Conservation (phyloP, 176 grass and related monocot species). For the Stipa capillata region DNA sequence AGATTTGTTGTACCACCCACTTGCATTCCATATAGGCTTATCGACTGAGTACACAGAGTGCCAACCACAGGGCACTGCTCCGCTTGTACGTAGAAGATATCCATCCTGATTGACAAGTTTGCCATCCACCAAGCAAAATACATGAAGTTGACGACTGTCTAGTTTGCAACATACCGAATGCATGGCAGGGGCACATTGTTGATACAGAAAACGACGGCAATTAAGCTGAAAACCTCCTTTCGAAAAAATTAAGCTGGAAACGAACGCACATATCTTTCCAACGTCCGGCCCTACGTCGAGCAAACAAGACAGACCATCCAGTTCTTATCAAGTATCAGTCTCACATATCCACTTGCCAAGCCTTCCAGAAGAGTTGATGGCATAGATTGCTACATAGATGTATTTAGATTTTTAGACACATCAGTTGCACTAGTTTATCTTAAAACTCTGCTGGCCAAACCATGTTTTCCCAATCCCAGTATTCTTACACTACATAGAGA, state of each 20-base stretch:
- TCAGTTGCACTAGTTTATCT: neutral
- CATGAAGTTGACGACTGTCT: neutral
- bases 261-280: neutral
- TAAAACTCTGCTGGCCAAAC: neutral
- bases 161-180: neutral
- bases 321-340: neutral
- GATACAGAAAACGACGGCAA: neutral
- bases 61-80: neutral
- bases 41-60: neutral
- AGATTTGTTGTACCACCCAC: too few relatives aligned
- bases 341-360: neutral
- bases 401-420: neutral
- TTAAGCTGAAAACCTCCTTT: too few relatives aligned
- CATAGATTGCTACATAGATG: neutral
- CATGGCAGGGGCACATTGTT: neutral
- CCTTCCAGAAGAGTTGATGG: neutral
- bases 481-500: neutral
- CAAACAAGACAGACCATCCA: neutral
- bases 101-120: neutral
- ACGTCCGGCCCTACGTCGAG: neutral
- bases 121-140: neutral
- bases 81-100: neutral
- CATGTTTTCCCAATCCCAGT: neutral
- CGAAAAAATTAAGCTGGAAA: too few relatives aligned
- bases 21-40: too few relatives aligned